These are phyloP conservation scores for Lichtheimia corymbifera DNA, from an alignment of 371 early-diverging fungal species.

Conservation along the genomic window DNA sequence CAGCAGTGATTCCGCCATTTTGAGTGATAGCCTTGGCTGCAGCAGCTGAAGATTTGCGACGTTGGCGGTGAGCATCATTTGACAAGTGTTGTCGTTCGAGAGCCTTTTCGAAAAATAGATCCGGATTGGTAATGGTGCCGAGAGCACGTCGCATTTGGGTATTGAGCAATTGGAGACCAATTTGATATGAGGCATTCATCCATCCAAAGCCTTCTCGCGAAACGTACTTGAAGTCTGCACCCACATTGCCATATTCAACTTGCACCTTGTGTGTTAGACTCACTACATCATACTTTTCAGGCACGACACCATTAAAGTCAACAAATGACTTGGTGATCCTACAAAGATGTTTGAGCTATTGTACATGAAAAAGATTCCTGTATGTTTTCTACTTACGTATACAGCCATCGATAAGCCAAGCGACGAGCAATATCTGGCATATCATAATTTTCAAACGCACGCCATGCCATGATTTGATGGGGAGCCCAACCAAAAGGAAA, in stretches of 20 bases:
- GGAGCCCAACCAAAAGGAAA: conserved; percentile 97
- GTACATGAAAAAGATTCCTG: not conserved
- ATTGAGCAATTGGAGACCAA: conserved; percentile 81
- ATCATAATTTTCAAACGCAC: conserved; percentile 85
- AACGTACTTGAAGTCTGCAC: conserved; percentile 92
- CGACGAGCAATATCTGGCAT: conserved; percentile 76
- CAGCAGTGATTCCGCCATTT: conserved; percentile 28
- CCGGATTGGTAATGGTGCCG: conserved; percentile 82
- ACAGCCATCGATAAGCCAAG: conserved; percentile 94
- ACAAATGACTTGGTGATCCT: conserved; percentile 92
- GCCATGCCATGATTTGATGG: conserved; percentile 97
- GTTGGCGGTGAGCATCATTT: conserved; percentile 8
- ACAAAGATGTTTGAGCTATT: not conserved
- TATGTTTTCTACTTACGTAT: conserved; percentile 57
- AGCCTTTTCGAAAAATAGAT: conserved; percentile 59
- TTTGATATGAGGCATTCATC: conserved; percentile 96
- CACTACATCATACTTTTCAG: conserved; percentile 94
- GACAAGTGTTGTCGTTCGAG: conserved; percentile 20
- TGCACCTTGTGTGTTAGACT: conserved; percentile 87
- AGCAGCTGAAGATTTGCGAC: conserved; percentile 27
- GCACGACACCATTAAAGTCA: conserved; percentile 96
- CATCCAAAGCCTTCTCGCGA: conserved; percentile 97
- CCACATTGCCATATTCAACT: conserved; percentile 96
- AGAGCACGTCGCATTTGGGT: conserved; percentile 81
- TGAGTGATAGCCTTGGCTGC: conserved; percentile 33